Evolutionary conservation across 345 rosid species (phyloP).

Genomic region (Eucalyptus regnans): DNA sequence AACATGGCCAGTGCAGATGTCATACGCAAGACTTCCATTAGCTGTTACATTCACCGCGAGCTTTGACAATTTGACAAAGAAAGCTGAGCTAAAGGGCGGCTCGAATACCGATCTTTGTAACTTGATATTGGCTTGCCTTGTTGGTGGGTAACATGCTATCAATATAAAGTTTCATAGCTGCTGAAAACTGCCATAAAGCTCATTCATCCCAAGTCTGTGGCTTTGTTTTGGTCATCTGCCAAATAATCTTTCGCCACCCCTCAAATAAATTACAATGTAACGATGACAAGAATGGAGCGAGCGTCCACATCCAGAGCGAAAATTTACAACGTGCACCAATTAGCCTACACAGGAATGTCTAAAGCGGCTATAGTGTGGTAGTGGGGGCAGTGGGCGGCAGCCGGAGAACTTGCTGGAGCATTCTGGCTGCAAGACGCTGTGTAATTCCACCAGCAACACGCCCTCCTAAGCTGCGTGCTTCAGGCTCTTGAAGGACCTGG

Average conservation of each 20-base stretch:
- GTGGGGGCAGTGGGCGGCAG: conserved; percentile 28
- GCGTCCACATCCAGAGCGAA: not conserved
- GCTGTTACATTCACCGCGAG: not conserved
- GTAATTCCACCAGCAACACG: conserved; percentile 84
- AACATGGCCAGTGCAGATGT: not conserved
- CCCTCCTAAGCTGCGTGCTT: conserved; percentile 70
- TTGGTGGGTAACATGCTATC: not conserved
- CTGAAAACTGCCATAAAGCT: not conserved
- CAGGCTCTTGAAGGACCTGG: conserved; percentile 95
- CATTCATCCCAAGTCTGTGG: not conserved
- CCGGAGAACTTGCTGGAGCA: conserved; percentile 84
- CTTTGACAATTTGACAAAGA: not conserved
- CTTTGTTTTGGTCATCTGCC: not conserved
- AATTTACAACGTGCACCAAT: not conserved
- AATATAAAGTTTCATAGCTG: not conserved
- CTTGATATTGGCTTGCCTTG: not conserved
- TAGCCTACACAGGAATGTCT: not conserved
- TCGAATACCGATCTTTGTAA: not conserved
- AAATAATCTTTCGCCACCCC: not conserved
- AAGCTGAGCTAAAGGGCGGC: not conserved
- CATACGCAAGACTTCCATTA: not conserved
- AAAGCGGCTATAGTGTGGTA: conserved; percentile 13
- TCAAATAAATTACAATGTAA: not conserved
- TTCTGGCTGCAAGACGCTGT: conserved; percentile 86
- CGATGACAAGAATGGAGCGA: not conserved